Evolutionary conservation across 73 alveolate genomes (phyloP), one percentile per base, ranked within the genome.

Genomic region (Paramecium biaurelia): DNA sequence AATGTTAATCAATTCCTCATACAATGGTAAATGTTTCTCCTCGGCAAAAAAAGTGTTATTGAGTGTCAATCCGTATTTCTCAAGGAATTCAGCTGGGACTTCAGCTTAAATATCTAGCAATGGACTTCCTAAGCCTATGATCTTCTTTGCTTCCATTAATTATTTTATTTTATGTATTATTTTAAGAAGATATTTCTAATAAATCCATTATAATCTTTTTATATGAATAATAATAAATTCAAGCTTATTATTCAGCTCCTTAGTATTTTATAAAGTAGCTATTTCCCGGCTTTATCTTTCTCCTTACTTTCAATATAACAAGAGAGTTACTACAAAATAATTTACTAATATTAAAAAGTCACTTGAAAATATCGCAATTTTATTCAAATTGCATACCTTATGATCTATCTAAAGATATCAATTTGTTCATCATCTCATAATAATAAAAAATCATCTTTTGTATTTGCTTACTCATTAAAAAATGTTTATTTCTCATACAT

Each of bases 41-140:
- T 41, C 74, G 1, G 90, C 90, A 23, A 79, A 79, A 79, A 3
- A 79, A 7, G 76, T 79, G 72, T 79, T 79, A 79, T 79, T 79
- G 15, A 47, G 24, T 8, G 90, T 79, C n/a, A 79, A 23, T 9
- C 90, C 90, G 23, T 79, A 79, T 15, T 79, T 79, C 24, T 41
- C 90, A 23, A 79, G 37, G n/a, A 79, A 41, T 12, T 38, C 70
- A 6, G 42, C 70, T 42, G 70, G 9, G 0, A 79, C 90, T 45
- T 79, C 90, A 4, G 90, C 90, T 42, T 79, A 14, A 41, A 79
- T 79, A 43, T 79, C 90, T 14, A 79, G 32, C 32, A 79, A 34
- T 7, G 90, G 90, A 47, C 90, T 79, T 11, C 90, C 90, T 8
- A 79, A 24, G 7, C 90, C 90, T 2, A 79, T 47, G n/a, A 79